Evolutionary conservation across 2,329 filamentous ascomycete genomes (phyloP).

Genomic region (Beauveria caledonica): DNA sequence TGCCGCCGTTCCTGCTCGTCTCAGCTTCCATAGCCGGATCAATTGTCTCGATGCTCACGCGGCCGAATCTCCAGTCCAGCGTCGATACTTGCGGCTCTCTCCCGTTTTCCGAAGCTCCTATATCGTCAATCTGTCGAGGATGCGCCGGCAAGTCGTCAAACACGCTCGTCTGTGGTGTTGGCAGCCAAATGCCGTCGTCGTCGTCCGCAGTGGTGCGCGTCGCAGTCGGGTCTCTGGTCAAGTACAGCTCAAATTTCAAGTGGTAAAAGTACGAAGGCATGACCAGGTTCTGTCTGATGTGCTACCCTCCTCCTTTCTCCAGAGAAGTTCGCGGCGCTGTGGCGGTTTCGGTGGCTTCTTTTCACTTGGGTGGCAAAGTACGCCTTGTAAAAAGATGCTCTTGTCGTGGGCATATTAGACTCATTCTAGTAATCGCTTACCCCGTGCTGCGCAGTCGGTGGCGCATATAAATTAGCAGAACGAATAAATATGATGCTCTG

Average conservation of each 20-base stretch:
- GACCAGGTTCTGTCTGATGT: constrained; percentile 16
- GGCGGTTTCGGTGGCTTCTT: not conserved
- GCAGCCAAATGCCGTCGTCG: constrained; percentile 39
- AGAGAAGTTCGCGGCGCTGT: no score
- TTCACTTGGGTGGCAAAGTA: not conserved
- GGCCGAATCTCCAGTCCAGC: constrained; percentile 71
- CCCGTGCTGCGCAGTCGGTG: not conserved
- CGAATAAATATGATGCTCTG: not conserved
- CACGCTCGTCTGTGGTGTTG: constrained; percentile 38
- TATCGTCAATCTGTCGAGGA: constrained; percentile 19
- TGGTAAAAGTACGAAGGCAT: constrained; percentile 60
- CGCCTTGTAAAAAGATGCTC: not conserved
- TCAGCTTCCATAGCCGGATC: constrained; percentile 48
- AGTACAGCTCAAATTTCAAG: constrained; percentile 58
- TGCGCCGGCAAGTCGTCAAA: constrained; percentile 50
- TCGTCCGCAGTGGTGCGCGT: constrained; percentile 20
- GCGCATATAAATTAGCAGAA: not conserved
- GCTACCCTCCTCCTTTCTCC: not conserved
- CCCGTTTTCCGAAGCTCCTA: not conserved
- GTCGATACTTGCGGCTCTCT: no score
- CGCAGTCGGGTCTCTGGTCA: constrained; percentile 26
- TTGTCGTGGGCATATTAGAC: not conserved
- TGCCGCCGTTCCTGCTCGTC: constrained; percentile 24
- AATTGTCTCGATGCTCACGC: constrained; percentile 72
- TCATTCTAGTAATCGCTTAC: not conserved